phyloP scores from a whole-genome alignment of 2,329 filamentous ascomycete species.

The Gaeumannomyces tritici region DNA sequence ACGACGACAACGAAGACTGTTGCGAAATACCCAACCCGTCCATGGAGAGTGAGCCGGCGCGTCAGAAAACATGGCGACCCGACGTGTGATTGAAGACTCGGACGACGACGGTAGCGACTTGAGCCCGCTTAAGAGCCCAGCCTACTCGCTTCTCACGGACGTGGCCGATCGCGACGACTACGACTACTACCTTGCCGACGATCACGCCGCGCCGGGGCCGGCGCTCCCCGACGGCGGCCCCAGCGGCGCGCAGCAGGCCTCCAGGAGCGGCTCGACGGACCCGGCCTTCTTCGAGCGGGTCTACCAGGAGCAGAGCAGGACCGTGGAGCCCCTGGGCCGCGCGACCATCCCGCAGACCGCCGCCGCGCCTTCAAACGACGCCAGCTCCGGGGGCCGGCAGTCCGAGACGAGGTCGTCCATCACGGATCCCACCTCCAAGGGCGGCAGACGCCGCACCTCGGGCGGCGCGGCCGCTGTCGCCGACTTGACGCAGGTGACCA shows the following conservation, averaged over 20 bases:
- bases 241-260: constrained; percentile 1
- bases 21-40: not conserved
- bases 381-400: not conserved
- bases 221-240: not conserved
- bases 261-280: constrained; percentile 31
- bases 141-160: not conserved
- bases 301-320: constrained; percentile 31
- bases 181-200: not conserved
- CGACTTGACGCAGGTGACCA: constrained; percentile 22
- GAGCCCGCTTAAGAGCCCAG: constrained; percentile 12
- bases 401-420: constrained; percentile 10
- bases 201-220: not conserved
- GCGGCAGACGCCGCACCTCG: not conserved
- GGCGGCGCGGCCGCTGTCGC: not conserved
- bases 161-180: not conserved
- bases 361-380: not conserved
- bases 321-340: not conserved
- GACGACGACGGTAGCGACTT: constrained; percentile 20
- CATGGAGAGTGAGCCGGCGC: not conserved
- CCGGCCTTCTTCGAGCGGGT: constrained; percentile 35
- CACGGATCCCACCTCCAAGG: constrained; percentile 14
- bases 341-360: not conserved
- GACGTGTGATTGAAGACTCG: constrained; percentile 20
- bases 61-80: constrained; percentile 12
- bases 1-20: not conserved